Evolutionary conservation across 2,329 filamentous ascomycete genomes (phyloP), one percentile per base, ranked within the genome.

Genomic region (Torrubiellomyces zombiae): DNA sequence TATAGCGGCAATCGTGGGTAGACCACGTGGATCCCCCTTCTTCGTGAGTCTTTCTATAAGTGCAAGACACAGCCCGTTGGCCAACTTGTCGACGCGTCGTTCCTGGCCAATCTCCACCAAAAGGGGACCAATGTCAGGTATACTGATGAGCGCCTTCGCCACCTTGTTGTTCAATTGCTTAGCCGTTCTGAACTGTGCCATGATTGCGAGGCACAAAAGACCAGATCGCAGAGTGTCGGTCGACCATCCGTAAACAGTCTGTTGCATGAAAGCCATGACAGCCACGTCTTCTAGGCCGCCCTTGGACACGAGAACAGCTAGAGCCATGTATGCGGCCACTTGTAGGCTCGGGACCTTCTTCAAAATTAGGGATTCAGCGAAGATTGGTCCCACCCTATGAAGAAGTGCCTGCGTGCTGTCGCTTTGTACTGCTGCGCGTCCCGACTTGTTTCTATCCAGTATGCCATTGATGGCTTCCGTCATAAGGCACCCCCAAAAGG

Each of bases 401-500:
- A 91, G 56, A 9, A 95, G 56, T 9, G 79, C 72, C 43, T 93
- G 79, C 36, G 85, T 75, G 38, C 82, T 79, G 41, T 89, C 75
- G 37, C 67, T 66, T 48, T 92, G 78, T 4, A 91, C 63, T 32
- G 72, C 69, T 35, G 65, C 65, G 35, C 82, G 66, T 26, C 85
- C 85, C 2, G 82, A 85, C 36, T 69, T 71, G 32, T 73, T 65
- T 27, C 65, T 67, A 40, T 92, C 81, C 29, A 95, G 54, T 58
- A 89, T 82, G 16, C 73, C 75, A 33, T 80, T 78, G 30, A 91
- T 64, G 8, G 85, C 74, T 50, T 98, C 85, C 0, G 82, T 81
- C 47, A 79, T 75, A 25, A 94, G 62, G 22, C 82, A 77, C 4
- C 78, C 82, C 86, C 89, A 98, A 46, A 98, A 94, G 0, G 80